Evolutionary conservation across 2,329 filamentous ascomycete genomes (phyloP), one percentile per base, ranked within the genome.

Genomic region (Sporothrix schenckii): DNA sequence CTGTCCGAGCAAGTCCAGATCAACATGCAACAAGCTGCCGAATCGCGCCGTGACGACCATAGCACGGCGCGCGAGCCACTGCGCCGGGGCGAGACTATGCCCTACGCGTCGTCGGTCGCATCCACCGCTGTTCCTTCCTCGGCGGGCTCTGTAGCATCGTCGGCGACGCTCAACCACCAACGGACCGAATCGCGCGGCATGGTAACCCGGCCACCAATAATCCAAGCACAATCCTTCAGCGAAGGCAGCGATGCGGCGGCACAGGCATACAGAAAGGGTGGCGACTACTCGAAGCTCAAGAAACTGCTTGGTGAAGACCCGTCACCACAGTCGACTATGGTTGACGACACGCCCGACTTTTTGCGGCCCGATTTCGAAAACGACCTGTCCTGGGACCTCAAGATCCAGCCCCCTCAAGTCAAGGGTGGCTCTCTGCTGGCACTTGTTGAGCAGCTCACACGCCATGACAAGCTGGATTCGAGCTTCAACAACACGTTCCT

Each of bases 401-500:
- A 97, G 80, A 82, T 84, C n/a, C 86, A 89, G 41, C 88, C 89
- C 2, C 89, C 91, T 30, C 86, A 90, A 41, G 86, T 99, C 71
- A 95, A 94, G 79, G 95, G 94, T 74, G 95, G 95, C 61, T 97
- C 94, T 0, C 82, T 99, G 24, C 86, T 92, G 41, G 95, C 92
- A 4, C 83, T 99, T 70, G 95, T 97, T 6, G 95, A 98, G 80
- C 94, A 98, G 77, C 86, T 99, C 58, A 99, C 95, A 19, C 89
- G 95, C 65, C 95, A 99, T 77, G 95, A 99, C 81, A 95, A 96
- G 77, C 87, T 97, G 16, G 95, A 98, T 77, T 93, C 94, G 3
- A 94, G 87, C 73, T 98, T 98, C 82, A 98, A 98, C 83, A 96
- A 94, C 76, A 99, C 95, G 0, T 99, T 99, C 84, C 88, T 99